phyloP scores from a whole-genome alignment of 345 rosid genomes.

The Nasturtium officinale region DNA sequence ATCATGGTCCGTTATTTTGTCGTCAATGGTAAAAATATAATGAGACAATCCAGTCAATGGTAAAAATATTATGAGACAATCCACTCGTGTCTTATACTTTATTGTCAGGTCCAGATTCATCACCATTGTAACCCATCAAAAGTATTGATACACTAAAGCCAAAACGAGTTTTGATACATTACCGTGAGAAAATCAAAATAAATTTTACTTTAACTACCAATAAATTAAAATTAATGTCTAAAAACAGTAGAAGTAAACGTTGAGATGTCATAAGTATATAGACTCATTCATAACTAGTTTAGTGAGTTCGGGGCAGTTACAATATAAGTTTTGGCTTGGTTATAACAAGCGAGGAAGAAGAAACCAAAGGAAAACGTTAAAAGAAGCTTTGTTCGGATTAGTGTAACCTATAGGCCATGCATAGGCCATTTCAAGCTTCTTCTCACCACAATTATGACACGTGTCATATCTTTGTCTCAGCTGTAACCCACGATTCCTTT shows the following conservation, averaged over 20 bases:
- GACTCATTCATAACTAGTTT: neutral
- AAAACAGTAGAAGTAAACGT: neutral
- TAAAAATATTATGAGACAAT: neutral
- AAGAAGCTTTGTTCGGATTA: constrained; percentile 39
- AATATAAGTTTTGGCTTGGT: neutral
- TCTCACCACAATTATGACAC: constrained; percentile 46
- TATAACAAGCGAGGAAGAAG: constrained; percentile 24
- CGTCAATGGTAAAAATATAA: neutral
- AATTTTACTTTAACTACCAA: neutral
- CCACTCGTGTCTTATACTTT: constrained; percentile 13
- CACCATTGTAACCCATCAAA: neutral
- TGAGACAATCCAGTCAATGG: too few species aligned
- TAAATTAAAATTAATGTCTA: neutral
- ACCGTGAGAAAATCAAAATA: neutral
- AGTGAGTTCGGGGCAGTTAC: neutral
- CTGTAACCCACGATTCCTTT: constrained; percentile 43
- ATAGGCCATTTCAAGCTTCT: constrained; percentile 56
- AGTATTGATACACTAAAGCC: neutral
- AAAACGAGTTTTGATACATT: neutral
- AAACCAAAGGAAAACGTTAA: constrained; percentile 39
- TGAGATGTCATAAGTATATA: neutral
- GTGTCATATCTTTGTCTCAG: constrained; percentile 40
- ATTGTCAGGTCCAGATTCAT: constrained; percentile 3
- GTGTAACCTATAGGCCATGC: constrained; percentile 65
- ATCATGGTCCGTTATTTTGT: constrained; percentile 21